A percentile compares a stretch with the other conserved stretches of the same genome.
Evolutionary conservation across 2,329 filamentous ascomycete species (phyloP).

Genomic region (Clonostachys sp.): DNA sequence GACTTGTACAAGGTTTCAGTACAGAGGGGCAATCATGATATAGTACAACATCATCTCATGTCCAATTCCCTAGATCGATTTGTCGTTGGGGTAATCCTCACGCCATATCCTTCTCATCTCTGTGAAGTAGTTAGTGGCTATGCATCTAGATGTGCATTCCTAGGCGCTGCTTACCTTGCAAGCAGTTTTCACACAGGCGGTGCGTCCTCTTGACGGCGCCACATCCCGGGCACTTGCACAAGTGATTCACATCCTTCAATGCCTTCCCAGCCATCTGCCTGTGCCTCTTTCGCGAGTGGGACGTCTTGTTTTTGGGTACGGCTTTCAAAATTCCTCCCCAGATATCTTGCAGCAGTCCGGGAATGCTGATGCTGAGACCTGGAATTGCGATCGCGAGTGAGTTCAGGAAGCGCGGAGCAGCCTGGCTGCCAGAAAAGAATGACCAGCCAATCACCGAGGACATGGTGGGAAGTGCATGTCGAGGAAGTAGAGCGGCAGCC

Average conservation of each 20-base stretch:
- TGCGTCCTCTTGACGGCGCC: constrained; percentile 86
- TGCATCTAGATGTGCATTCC: not conserved
- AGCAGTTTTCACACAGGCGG: constrained; percentile 81
- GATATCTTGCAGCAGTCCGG: constrained; percentile 68
- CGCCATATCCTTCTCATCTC: constrained; percentile 42
- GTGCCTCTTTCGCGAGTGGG: constrained; percentile 89
- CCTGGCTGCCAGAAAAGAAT: constrained; percentile 36
- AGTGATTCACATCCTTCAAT: constrained; percentile 79
- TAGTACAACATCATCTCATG: constrained; percentile 1
- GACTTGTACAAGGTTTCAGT: not conserved
- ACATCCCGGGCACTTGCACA: constrained; percentile 88
- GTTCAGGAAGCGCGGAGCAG: constrained; percentile 43
- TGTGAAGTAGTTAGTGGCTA: constrained; percentile 13
- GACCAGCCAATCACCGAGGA: constrained; percentile 35
- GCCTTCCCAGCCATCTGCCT: constrained; percentile 95
- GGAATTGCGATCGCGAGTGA: constrained; percentile 56
- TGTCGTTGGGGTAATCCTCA: constrained; percentile 27
- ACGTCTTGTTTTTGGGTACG: constrained; percentile 98
- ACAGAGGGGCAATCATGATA: not conserved
- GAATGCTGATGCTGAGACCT: constrained; percentile 49
- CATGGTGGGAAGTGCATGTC: constrained; percentile 37
- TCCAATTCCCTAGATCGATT: constrained; percentile 14
- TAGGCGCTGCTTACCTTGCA: constrained; percentile 59
- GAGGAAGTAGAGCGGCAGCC: constrained; percentile 48
- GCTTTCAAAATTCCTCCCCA: constrained; percentile 92